Conservation (phyloP, 2,329 filamentous ascomycete genomes). For the Cladophialophora chaetospira region DNA sequence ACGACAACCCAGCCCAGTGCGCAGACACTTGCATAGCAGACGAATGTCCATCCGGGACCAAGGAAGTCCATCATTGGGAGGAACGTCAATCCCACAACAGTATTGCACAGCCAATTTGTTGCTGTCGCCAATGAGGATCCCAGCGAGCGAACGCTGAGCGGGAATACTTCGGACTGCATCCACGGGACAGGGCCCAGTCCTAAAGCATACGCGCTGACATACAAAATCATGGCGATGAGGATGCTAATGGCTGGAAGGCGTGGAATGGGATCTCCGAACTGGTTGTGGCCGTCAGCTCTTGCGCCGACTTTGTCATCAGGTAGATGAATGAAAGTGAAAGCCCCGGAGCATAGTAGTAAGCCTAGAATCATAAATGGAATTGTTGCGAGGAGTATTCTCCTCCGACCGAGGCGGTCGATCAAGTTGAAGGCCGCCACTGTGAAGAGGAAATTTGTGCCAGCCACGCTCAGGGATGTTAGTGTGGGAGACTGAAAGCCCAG, state of each 20-base stretch:
- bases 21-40: conserved; percentile 75
- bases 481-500: conserved; percentile 79
- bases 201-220: conserved; percentile 81
- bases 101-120: conserved; percentile 88
- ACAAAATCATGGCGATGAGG: conserved; percentile 74
- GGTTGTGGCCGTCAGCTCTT: background rate
- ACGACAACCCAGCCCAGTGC: conserved; percentile 66
- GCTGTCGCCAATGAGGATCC: conserved; percentile 65
- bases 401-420: conserved; percentile 77
- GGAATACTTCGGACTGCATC: conserved; percentile 94
- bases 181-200: conserved; percentile 92
- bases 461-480: conserved; percentile 76
- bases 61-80: conserved; percentile 80
- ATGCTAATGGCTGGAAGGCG: conserved; percentile 59
- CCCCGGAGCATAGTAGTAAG: conserved; percentile 68
- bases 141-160: conserved; percentile 63
- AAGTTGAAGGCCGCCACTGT: conserved; percentile 73
- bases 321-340: conserved; percentile 65
- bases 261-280: conserved; percentile 32
- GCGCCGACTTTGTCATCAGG: conserved; percentile 19
- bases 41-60: conserved; percentile 75
- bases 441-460: conserved; percentile 79
- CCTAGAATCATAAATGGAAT: conserved; percentile 81
- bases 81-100: conserved; percentile 82
- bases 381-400: conserved; percentile 75